These are phyloP conservation scores for Cercospora janseana DNA, from an alignment of 2,329 filamentous ascomycete genomes.

Conservation along the genomic window DNA sequence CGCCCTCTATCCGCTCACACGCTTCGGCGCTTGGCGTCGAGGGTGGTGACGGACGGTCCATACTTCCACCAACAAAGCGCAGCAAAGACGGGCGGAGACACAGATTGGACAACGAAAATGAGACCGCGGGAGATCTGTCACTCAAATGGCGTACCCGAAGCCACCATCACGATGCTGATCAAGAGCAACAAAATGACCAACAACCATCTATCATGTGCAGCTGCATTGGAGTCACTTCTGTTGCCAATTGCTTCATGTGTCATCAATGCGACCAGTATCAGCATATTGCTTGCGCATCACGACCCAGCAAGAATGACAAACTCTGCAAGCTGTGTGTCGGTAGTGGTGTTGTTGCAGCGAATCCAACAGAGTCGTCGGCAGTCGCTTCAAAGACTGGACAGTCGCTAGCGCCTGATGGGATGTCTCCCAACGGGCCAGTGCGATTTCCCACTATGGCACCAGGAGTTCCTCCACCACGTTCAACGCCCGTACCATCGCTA, in stretches of 20 bases:
- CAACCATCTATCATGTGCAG: slow-evolving; percentile 2
- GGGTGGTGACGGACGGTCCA: background rate
- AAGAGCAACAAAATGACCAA: background rate
- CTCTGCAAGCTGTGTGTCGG: slow-evolving; percentile 8
- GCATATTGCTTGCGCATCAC: slow-evolving; percentile 3
- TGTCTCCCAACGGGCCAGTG: background rate
- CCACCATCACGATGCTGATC: background rate
- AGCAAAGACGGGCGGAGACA: slow-evolving; percentile 8
- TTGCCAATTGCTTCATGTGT: background rate
- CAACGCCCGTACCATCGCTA: background rate
- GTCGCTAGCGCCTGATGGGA: background rate
- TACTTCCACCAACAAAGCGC: background rate
- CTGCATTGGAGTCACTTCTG: slow-evolving; percentile 8
- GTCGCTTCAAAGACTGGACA: background rate
- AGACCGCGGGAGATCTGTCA: background rate
- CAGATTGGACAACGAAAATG: background rate
- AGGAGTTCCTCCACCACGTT: background rate
- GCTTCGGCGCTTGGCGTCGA: background rate
- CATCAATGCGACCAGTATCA: slow-evolving; percentile 3
- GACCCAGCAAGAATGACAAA: background rate
- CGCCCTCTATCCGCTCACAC: no score
- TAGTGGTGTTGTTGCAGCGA: background rate
- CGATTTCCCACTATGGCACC: background rate
- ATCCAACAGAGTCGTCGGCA: background rate
- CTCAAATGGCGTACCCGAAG: background rate